These are phyloP conservation scores for Plasmodium vinckei DNA, from an alignment of 169 alveolate species.

Conservation along the genomic window DNA sequence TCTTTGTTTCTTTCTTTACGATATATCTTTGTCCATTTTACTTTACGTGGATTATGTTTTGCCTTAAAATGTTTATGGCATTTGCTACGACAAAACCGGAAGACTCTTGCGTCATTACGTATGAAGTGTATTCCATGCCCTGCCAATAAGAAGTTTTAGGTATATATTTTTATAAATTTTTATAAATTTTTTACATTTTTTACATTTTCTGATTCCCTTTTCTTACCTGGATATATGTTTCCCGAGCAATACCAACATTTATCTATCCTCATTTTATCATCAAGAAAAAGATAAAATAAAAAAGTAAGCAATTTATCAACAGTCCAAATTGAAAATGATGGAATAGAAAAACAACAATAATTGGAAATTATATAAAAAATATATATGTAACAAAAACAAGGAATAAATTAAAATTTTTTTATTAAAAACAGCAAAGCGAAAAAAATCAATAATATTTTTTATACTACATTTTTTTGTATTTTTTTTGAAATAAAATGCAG, in stretches of 20 bases:
- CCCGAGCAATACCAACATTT: constrained; percentile 98
- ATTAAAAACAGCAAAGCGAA: no score
- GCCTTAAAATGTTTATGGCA: constrained; percentile 99
- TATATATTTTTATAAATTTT: no score
- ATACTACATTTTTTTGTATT: no score
- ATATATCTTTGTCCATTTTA: constrained; percentile 99
- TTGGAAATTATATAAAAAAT: no score
- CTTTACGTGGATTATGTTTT: constrained; percentile 98
- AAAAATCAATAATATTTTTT: no score
- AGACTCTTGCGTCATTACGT: constrained; percentile 97
- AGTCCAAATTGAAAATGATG: no score
- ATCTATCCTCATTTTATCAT: constrained; percentile 93
- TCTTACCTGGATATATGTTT: constrained; percentile 95
- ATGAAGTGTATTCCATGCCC: constrained; percentile 99
- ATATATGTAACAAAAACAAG: no score
- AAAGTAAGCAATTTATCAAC: not conserved
- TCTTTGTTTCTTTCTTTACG: constrained; percentile 96
- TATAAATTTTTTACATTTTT: no score
- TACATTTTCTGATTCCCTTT: not conserved
- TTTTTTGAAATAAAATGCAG: no score
- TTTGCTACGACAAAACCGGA: constrained; percentile 98
- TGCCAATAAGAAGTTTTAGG: no score
- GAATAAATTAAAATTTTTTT: no score
- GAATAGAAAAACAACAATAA: no score
- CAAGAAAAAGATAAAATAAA: not conserved